phyloP scores from a whole-genome alignment of 75 land plant species.

The Pinus albicaulis region DNA sequence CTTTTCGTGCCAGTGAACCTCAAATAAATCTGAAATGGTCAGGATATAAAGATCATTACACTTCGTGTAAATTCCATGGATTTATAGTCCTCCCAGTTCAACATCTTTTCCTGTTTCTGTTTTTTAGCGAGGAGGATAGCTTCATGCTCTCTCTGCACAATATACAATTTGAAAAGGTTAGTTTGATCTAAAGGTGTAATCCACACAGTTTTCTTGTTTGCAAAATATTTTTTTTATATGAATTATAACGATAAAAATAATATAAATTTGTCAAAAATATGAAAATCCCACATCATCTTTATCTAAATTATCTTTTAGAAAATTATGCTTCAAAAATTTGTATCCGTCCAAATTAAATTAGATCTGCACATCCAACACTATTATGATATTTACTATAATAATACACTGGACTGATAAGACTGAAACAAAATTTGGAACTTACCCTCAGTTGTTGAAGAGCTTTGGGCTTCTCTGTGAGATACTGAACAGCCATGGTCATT shows the following conservation, averaged over 20 bases:
- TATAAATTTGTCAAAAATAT: too few species aligned
- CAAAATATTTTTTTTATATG: too few species aligned
- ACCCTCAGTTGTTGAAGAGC: constrained; percentile 21
- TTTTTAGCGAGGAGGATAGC: background rate
- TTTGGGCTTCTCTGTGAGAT: constrained; percentile 15
- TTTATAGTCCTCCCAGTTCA: constrained; percentile 11
- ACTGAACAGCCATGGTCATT: constrained; percentile 27
- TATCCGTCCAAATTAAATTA: too few species aligned
- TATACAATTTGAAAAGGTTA: background rate
- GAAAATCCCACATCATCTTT: too few species aligned
- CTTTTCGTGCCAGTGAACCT: too few species aligned
- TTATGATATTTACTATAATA: too few species aligned
- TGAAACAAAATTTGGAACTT: background rate
- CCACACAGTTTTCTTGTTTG: too few species aligned
- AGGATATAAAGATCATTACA: background rate
- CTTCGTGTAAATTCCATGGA: constrained; percentile 23
- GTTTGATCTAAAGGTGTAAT: background rate
- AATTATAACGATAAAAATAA: too few species aligned
- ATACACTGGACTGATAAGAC: too few species aligned
- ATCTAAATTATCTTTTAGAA: too few species aligned
- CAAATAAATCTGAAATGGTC: background rate
- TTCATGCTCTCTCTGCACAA: constrained; percentile 4
- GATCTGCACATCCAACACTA: too few species aligned
- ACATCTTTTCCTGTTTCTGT: background rate
- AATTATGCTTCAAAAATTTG: too few species aligned